Percentiles rank a stretch among this genome's conserved stretches.
These are phyloP conservation scores for Colletotrichum sp. DNA, from an alignment of 2,329 filamentous ascomycete species.

Conservation along the genomic window DNA sequence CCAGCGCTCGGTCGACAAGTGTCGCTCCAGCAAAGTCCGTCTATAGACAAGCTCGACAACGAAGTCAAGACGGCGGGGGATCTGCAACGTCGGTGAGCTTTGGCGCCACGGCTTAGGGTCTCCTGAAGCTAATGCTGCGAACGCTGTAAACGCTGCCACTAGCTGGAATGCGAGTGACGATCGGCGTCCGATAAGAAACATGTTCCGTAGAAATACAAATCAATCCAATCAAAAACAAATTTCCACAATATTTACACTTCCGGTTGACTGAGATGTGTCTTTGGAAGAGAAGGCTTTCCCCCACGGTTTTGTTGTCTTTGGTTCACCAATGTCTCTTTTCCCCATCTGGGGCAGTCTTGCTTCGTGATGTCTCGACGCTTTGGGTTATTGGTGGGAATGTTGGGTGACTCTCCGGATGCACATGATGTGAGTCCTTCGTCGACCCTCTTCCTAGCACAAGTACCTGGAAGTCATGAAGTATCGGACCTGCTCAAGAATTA, in stretches of 20 bases:
- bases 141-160: not conserved
- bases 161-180: not conserved
- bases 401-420: not conserved
- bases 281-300: not conserved
- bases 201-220: not conserved
- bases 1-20: not conserved
- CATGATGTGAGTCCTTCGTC: fast-evolving
- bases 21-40: not conserved
- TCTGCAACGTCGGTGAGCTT: constrained; percentile 2
- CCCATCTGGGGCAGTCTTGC: not conserved
- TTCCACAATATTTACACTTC: not conserved
- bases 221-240: not conserved
- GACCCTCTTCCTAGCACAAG: fast-evolving
- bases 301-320: not conserved
- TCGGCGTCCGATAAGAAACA: not conserved
- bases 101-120: not conserved
- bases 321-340: not conserved
- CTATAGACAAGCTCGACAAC: not conserved
- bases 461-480: not conserved
- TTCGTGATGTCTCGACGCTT: not conserved
- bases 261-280: not conserved
- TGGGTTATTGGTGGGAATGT: not conserved
- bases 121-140: not conserved
- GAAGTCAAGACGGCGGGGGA: not conserved
- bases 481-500: fast-evolving